Conservation (phyloP, 2,329 filamentous ascomycete genomes). For the Monilinia aucupariae region DNA sequence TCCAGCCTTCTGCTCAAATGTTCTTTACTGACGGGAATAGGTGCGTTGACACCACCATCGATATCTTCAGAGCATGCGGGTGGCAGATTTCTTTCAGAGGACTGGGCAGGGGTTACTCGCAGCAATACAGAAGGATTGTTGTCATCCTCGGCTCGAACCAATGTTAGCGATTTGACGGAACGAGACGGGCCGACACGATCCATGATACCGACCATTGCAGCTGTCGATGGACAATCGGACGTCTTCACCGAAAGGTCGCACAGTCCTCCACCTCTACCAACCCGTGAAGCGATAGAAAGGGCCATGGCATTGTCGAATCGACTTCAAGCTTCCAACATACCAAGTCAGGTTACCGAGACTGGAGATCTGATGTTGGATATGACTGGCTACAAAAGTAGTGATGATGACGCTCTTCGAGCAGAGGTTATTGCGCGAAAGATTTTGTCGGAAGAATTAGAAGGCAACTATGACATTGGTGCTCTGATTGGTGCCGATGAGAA, state of each 20-base stretch:
- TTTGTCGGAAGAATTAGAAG: conserved; percentile 85
- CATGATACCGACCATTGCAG: conserved; percentile 37
- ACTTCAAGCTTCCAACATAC: conserved; percentile 84
- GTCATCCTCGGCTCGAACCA: conserved; percentile 42
- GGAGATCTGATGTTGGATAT: conserved; percentile 98
- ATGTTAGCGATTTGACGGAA: conserved; percentile 30
- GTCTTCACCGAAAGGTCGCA: conserved; percentile 52
- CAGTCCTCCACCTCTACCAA: conserved; percentile 70
- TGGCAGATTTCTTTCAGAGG: conserved; percentile 45
- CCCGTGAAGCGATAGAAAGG: conserved; percentile 72
- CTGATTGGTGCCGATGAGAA: conserved; percentile 92
- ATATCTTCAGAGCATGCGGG: conserved; percentile 48
- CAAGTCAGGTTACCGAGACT: conserved; percentile 82
- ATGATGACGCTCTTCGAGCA: conserved; percentile 84
- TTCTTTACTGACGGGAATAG: conserved; percentile 19
- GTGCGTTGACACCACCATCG: conserved; percentile 45
- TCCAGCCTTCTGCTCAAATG: not conserved
- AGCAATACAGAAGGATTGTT: conserved; percentile 53
- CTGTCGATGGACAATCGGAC: conserved; percentile 29
- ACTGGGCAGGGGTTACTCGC: conserved; percentile 45
- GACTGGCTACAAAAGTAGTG: conserved; percentile 91
- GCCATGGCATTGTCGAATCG: conserved; percentile 82
- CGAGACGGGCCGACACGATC: conserved; percentile 37
- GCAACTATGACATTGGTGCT: conserved; percentile 92
- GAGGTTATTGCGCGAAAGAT: conserved; percentile 93